Conservation (phyloP, 768 basidiomycete species). For the Cystofilobasidium macerans region DNA sequence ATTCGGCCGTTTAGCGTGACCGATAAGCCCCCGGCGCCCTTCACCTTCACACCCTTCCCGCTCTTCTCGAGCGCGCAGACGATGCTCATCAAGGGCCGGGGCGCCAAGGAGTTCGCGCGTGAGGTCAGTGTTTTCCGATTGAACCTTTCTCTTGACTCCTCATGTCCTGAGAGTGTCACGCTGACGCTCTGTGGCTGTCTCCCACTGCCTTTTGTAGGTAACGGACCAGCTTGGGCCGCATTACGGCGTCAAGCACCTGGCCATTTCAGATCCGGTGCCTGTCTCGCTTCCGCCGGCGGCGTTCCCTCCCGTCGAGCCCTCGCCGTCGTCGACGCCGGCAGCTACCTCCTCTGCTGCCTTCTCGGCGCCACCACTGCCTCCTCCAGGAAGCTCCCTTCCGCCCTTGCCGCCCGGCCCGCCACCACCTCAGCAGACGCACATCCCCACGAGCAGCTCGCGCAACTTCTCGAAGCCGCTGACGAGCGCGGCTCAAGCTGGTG, state of each 20-base stretch:
- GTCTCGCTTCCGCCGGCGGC: not conserved
- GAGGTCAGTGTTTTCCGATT: constrained; percentile 2
- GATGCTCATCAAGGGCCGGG: constrained; percentile 33
- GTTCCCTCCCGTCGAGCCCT: too few species aligned
- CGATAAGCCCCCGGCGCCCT: constrained; percentile 36
- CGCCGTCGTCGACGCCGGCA: not conserved
- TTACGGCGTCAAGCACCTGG: constrained; percentile 26
- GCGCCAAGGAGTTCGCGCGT: constrained; percentile 29
- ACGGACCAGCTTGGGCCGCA: constrained; percentile 32
- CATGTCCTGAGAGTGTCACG: not conserved
- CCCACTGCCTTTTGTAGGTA: constrained; percentile 30
- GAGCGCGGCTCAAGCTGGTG: not conserved
- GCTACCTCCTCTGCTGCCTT: not conserved
- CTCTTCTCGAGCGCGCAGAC: constrained; percentile 37
- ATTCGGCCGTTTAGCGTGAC: constrained; percentile 27
- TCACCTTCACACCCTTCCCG: constrained; percentile 34
- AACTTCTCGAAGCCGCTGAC: constrained; percentile 1
- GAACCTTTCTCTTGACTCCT: not conserved
- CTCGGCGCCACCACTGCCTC: constrained; percentile 4
- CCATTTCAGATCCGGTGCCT: not conserved
- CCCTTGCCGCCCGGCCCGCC: not conserved
- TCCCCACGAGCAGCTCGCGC: not conserved
- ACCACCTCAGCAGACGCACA: not conserved
- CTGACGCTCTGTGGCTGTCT: constrained; percentile 17
- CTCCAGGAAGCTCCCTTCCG: not conserved